phyloP scores from a whole-genome alignment of 2,329 filamentous ascomycete species.

The Gyromitra esculenta region DNA sequence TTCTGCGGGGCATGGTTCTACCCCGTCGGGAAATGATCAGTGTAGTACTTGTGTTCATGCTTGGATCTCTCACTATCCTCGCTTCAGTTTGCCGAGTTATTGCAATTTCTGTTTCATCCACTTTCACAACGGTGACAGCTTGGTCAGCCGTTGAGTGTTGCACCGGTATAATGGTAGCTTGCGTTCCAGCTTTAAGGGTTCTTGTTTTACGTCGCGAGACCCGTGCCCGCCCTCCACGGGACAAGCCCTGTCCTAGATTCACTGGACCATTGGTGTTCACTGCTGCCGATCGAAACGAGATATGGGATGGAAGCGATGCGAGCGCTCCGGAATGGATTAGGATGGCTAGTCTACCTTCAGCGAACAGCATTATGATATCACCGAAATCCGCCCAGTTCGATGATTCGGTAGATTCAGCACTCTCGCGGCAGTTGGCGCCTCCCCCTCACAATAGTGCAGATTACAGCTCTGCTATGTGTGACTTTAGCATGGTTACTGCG shows the following conservation, averaged over 20 bases:
- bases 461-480: not conserved
- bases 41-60: conserved; percentile 36
- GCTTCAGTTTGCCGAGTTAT: conserved; percentile 42
- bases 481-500: conserved; percentile 29
- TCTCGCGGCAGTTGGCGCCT: conserved; percentile 28
- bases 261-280: conserved; percentile 24
- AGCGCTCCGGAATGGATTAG: conserved; percentile 51
- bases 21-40: conserved; percentile 28
- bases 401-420: conserved; percentile 26
- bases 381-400: conserved; percentile 26
- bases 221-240: not conserved
- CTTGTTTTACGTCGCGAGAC: conserved; percentile 27
- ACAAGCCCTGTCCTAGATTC: conserved; percentile 12
- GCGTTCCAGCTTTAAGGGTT: conserved; percentile 38
- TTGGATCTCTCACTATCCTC: conserved; percentile 46
- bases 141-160: conserved; percentile 48
- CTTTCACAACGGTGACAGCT: conserved; percentile 16
- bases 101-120: conserved; percentile 36
- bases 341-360: conserved; percentile 42
- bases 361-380: not conserved
- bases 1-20: conserved; percentile 32
- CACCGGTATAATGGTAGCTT: conserved; percentile 45
- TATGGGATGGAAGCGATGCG: conserved; percentile 52
- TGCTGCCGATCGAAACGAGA: conserved; percentile 36
- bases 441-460: conserved; percentile 1